phyloP scores from a whole-genome alignment of 2,329 filamentous ascomycete genomes.

The Phaeosphaeria sp. region DNA sequence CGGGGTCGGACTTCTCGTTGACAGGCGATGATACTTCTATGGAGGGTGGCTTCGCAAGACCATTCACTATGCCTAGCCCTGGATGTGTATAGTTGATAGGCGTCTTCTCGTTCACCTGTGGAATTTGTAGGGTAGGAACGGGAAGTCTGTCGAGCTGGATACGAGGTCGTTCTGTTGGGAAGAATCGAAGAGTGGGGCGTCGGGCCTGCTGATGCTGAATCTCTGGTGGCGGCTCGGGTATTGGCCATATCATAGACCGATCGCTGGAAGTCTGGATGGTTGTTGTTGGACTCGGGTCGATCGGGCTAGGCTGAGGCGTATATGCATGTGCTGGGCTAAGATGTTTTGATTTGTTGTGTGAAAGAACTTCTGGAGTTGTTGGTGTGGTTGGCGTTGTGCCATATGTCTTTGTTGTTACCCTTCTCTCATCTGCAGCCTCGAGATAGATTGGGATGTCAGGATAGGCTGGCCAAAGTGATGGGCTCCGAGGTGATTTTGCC shows the following conservation, averaged over 20 bases:
- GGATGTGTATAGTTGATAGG: conserved; percentile 4
- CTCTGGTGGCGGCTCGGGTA: conserved; percentile 26
- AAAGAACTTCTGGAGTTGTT: conserved; percentile 21
- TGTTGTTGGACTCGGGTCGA: conserved; percentile 18
- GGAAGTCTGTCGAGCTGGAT: conserved; percentile 15
- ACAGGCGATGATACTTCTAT: conserved; percentile 13
- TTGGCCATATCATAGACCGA: conserved; percentile 25
- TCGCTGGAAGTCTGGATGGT: conserved; percentile 27
- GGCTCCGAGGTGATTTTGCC: conserved; percentile 11
- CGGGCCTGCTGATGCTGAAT: conserved; percentile 3
- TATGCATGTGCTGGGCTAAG: conserved; percentile 1
- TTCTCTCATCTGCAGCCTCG: conserved; percentile 21
- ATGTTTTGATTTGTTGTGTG: conserved; percentile 1
- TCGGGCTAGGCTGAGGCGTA: neutral
- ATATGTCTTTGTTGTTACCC: conserved; percentile 17
- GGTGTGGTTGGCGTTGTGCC: conserved; percentile 29
- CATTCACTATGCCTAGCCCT: conserved; percentile 12
- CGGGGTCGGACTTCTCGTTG: neutral
- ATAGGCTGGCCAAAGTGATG: conserved; percentile 26
- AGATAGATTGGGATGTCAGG: conserved; percentile 35
- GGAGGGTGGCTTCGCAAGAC: conserved; percentile 8
- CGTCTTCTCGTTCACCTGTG: conserved; percentile 13
- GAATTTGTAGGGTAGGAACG: conserved; percentile 11
- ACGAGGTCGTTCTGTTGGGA: conserved; percentile 15
- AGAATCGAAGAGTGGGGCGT: conserved; percentile 24